Evolutionary conservation across 2,329 filamentous ascomycete genomes (phyloP).

Genomic region (Fusarium nematophilum): DNA sequence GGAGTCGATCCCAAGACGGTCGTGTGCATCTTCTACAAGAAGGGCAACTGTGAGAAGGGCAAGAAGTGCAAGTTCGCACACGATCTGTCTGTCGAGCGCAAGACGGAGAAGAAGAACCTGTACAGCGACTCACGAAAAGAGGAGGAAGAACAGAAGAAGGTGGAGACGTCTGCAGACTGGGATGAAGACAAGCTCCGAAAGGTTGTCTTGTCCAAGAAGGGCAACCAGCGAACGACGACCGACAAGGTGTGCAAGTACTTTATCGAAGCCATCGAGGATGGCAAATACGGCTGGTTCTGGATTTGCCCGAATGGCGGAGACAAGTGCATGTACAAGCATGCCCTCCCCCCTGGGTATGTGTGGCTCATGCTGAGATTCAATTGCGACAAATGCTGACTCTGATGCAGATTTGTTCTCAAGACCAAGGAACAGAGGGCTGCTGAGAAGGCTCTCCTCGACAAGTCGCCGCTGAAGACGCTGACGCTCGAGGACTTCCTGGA

Average conservation of each 20-base stretch:
- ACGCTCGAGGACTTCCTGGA: slow-evolving; percentile 98
- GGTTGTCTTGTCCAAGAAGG: slow-evolving; percentile 95
- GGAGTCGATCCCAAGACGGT: slow-evolving; percentile 98
- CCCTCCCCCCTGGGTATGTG: slow-evolving; percentile 89
- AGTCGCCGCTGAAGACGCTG: slow-evolving; percentile 92
- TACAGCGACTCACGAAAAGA: slow-evolving; percentile 85
- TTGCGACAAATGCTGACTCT: slow-evolving; percentile 37
- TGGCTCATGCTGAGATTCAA: neutral
- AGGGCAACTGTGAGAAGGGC: slow-evolving; percentile 96
- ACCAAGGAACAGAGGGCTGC: slow-evolving; percentile 96
- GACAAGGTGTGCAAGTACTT: slow-evolving; percentile 99
- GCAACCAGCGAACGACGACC: slow-evolving; percentile 93
- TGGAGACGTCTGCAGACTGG: slow-evolving; percentile 95
- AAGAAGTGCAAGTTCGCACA: slow-evolving; percentile 99
- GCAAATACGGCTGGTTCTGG: slow-evolving; percentile 99
- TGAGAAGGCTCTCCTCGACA: slow-evolving; percentile 96
- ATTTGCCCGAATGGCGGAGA: slow-evolving; percentile 95
- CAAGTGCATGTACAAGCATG: slow-evolving; percentile 99
- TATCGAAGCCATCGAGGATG: slow-evolving; percentile 95
- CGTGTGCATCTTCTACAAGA: slow-evolving; percentile 96
- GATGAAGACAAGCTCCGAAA: slow-evolving; percentile 94
- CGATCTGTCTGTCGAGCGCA: slow-evolving; percentile 88
- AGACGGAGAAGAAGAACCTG: slow-evolving; percentile 90
- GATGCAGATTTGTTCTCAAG: slow-evolving; percentile 87
- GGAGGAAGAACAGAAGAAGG: slow-evolving; percentile 81